Evolutionary conservation across 2,329 filamentous ascomycete genomes (phyloP).

Genomic region (Sporothrix mexicana): DNA sequence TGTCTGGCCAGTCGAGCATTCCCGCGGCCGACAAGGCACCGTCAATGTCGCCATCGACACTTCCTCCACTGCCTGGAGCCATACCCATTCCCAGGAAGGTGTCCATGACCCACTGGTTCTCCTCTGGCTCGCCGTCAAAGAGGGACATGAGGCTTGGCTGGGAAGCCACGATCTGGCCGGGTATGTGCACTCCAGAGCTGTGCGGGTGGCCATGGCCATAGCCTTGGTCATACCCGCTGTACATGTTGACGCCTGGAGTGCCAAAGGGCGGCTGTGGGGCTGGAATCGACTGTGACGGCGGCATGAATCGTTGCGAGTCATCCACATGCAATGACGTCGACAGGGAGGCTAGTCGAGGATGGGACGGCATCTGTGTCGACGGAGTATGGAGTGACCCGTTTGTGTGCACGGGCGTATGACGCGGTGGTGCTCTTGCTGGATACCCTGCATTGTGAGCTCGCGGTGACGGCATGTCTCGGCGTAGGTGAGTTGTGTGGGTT

Average conservation of each 20-base stretch:
- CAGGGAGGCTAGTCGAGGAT: neutral
- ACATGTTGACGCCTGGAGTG: neutral
- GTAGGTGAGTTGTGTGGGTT: neutral
- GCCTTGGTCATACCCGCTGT: neutral
- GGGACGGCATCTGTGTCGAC: neutral
- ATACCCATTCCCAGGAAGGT: constrained; percentile 14
- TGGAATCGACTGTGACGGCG: neutral
- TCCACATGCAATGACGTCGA: neutral
- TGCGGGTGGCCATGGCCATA: neutral
- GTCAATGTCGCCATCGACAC: constrained; percentile 7
- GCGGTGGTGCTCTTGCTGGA: neutral
- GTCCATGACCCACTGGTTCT: constrained; percentile 31
- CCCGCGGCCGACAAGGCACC: neutral
- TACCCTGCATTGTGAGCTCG: neutral
- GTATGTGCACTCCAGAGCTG: neutral
- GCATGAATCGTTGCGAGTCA: neutral
- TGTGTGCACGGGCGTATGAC: neutral
- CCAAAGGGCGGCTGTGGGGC: neutral
- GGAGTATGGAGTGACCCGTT: neutral
- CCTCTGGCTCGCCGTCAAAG: constrained; percentile 28
- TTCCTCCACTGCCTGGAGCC: neutral
- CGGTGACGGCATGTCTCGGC: neutral
- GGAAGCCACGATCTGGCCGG: neutral
- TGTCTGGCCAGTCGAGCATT: constrained; percentile 19
- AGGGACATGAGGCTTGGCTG: constrained; percentile 18